These are phyloP conservation scores for Jackrogersella minutella DNA, from an alignment of 495 filamentous ascomycete species.

Conservation along the genomic window DNA sequence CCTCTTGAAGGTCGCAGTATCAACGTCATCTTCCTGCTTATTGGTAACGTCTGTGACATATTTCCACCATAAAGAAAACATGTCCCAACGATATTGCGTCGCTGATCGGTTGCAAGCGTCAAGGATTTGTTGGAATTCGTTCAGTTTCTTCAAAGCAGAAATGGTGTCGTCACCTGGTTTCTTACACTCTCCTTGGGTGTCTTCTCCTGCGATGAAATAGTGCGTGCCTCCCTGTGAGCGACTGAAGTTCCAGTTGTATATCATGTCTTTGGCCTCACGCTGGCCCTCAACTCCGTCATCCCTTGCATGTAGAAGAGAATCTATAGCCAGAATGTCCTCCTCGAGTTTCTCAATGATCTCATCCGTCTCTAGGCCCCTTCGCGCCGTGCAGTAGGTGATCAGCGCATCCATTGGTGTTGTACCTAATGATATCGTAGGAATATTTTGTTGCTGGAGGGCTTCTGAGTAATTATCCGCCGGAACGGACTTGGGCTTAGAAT, in stretches of 20 bases:
- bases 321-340: slow-evolving; percentile 32
- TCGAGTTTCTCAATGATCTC: slow-evolving; percentile 32
- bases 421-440: slow-evolving; percentile 51
- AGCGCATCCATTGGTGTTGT: slow-evolving; percentile 58
- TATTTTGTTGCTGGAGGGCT: background rate
- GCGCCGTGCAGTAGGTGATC: slow-evolving; percentile 46
- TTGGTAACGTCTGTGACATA: slow-evolving; percentile 25
- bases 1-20: background rate
- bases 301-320: slow-evolving; percentile 39
- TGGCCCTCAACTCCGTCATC: slow-evolving; percentile 51
- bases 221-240: slow-evolving; percentile 40
- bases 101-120: slow-evolving; percentile 23
- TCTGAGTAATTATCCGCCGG: slow-evolving; percentile 45
- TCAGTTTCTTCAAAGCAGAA: slow-evolving; percentile 33
- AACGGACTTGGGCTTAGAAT: slow-evolving; percentile 34
- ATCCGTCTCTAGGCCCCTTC: background rate
- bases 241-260: slow-evolving; percentile 47
- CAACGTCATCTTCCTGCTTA: background rate
- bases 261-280: slow-evolving; percentile 42
- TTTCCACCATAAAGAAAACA: slow-evolving; percentile 55
- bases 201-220: slow-evolving; percentile 36
- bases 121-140: slow-evolving; percentile 32
- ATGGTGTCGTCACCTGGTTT: slow-evolving; percentile 13
- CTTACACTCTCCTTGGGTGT: background rate
- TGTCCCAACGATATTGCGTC: slow-evolving; percentile 45